Percentiles rank a stretch among this genome's conserved stretches.
phyloP scores from a whole-genome alignment of 495 filamentous ascomycete species.

The Neurospora sp. region DNA sequence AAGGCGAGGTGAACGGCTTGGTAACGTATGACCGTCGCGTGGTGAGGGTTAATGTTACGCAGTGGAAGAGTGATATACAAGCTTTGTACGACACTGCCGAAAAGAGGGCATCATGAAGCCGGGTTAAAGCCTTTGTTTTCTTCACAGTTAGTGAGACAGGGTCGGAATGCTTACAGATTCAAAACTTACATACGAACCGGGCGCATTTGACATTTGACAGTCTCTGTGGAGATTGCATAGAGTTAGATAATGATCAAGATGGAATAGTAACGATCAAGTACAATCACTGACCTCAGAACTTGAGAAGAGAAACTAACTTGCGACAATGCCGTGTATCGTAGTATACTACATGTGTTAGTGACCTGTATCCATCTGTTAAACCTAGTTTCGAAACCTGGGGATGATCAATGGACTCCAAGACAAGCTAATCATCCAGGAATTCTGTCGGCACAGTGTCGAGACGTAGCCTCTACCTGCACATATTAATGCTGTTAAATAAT shows the following conservation, averaged over 20 bases:
- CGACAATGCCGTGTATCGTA: background rate
- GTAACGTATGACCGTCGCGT: slow-evolving; percentile 54
- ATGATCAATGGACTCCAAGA: background rate
- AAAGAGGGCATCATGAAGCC: slow-evolving; percentile 3
- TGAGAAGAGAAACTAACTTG: background rate
- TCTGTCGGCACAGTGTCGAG: background rate
- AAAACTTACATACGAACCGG: background rate
- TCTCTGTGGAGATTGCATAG: background rate
- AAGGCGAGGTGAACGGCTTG: slow-evolving; percentile 65
- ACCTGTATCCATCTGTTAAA: background rate
- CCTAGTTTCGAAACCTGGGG: background rate
- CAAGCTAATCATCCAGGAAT: background rate
- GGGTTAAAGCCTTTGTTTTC: background rate
- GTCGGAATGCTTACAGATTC: background rate
- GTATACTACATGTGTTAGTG: background rate
- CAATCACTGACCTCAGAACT: background rate
- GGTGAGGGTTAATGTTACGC: slow-evolving; percentile 40
- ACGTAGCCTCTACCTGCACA: background rate
- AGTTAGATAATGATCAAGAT: background rate
- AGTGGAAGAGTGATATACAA: slow-evolving; percentile 52
- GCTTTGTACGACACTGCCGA: slow-evolving; percentile 46
- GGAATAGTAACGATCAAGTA: background rate
- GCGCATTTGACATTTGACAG: background rate
- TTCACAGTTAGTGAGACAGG: background rate
- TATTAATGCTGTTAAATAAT: background rate